These are phyloP conservation scores for Schizonepeta tenuifolia DNA, from an alignment of 257 asterid genomes.

Conservation along the genomic window DNA sequence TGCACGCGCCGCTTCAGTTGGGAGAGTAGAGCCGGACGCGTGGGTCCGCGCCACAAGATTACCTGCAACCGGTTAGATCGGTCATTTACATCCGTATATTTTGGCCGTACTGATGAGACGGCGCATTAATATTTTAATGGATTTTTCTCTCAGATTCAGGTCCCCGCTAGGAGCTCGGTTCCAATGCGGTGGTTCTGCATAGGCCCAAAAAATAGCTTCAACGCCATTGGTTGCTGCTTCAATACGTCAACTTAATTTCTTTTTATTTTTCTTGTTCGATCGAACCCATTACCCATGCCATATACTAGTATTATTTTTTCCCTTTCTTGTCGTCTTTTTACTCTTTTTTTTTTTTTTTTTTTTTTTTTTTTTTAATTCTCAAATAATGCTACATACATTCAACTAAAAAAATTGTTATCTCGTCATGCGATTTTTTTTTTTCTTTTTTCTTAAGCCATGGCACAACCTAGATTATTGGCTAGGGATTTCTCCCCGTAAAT, in stretches of 20 bases:
- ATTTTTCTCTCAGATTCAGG: constrained; percentile 23
- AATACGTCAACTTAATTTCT: constrained; percentile 21
- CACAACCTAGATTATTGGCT: too few relatives aligned
- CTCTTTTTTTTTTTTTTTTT: too few relatives aligned
- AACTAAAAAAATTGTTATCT: too few relatives aligned
- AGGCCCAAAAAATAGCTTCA: background rate
- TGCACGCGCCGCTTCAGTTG: constrained; percentile 22
- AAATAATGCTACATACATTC: too few relatives aligned
- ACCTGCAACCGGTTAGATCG: constrained; percentile 38
- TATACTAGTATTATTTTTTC: too few relatives aligned
- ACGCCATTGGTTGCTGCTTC: constrained; percentile 21
- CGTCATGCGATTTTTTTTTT: too few relatives aligned
- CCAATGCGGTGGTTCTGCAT: constrained; percentile 29
- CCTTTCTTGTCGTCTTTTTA: background rate
- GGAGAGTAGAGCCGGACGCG: constrained; percentile 8
- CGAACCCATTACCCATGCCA: background rate
- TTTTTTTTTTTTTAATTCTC: background rate
- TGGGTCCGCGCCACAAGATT: background rate
- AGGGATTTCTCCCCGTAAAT: too few relatives aligned
- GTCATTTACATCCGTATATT: constrained; percentile 40
- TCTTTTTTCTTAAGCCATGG: too few relatives aligned
- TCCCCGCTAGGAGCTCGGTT: constrained; percentile 21
- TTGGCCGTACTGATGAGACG: constrained; percentile 59
- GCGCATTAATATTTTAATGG: constrained; percentile 30
- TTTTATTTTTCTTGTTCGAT: background rate